phyloP scores from a whole-genome alignment of 805 yeast species.

The Tetrapisispora nanseiensis region DNA sequence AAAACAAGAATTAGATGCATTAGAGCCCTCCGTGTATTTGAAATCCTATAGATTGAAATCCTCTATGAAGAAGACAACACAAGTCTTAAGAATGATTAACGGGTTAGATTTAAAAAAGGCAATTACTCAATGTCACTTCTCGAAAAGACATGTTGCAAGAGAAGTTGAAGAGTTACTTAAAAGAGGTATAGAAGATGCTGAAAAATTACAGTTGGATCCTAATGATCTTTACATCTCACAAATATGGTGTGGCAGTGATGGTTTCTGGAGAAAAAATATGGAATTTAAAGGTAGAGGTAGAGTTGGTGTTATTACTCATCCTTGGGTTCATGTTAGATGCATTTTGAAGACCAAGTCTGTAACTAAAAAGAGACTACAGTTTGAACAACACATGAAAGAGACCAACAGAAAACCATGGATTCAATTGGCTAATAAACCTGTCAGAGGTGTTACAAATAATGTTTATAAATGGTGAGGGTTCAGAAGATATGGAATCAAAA shows the following conservation, averaged over 20 bases:
- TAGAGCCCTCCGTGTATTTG: conserved; percentile 83
- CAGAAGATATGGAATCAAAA: not conserved
- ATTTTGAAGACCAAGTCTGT: conserved; percentile 54
- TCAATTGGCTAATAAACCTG: conserved; percentile 35
- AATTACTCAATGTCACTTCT: conserved; percentile 86
- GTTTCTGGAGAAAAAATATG: conserved; percentile 54
- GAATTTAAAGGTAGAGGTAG: conserved; percentile 90
- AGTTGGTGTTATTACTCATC: conserved; percentile 65
- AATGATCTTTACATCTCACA: conserved; percentile 62
- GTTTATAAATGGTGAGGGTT: conserved; percentile 42
- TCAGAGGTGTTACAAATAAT: conserved; percentile 43
- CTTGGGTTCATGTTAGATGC: conserved; percentile 72
- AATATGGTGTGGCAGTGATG: conserved; percentile 91
- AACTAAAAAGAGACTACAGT: conserved; percentile 49
- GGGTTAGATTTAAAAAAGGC: conserved; percentile 67
- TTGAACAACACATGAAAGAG: conserved; percentile 46
- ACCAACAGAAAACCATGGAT: conserved; percentile 43
- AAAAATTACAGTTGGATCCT: conserved; percentile 45
- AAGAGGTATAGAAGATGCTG: conserved; percentile 62
- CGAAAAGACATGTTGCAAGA: conserved; percentile 64
- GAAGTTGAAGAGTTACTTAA: conserved; percentile 71
- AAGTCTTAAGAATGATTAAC: conserved; percentile 66
- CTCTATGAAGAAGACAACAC: conserved; percentile 81
- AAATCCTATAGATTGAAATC: conserved; percentile 75
- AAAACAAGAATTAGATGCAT: conserved; percentile 56